A percentile compares a stretch with the other conserved stretches of the same genome.
Evolutionary conservation across 805 yeast genomes (phyloP).

Genomic region (Saturnispora saitoi): DNA sequence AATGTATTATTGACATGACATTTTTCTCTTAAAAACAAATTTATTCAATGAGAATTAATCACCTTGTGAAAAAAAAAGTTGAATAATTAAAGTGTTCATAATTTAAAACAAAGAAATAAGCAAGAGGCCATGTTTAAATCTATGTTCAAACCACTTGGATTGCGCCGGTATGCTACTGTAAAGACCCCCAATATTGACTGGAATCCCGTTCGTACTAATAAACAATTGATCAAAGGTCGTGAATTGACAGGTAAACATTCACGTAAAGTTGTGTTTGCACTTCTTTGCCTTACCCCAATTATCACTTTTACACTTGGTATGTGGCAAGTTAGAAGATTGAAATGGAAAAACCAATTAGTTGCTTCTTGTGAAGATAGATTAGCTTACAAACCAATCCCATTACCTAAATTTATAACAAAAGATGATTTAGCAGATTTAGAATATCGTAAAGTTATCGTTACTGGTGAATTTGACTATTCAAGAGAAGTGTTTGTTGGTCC

Average conservation of each 20-base stretch:
- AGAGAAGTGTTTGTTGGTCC: conserved; percentile 93
- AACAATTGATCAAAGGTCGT: conserved; percentile 29
- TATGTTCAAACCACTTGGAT: background rate
- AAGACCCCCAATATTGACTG: conserved; percentile 75
- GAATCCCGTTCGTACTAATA: conserved; percentile 59
- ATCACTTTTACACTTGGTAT: conserved; percentile 79
- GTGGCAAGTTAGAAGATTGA: conserved; percentile 82
- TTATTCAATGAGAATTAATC: background rate
- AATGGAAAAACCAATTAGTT: conserved; percentile 82
- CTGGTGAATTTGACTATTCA: conserved; percentile 73
- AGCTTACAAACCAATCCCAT: conserved; percentile 59
- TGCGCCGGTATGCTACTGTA: conserved; percentile 28
- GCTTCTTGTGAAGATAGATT: conserved; percentile 77
- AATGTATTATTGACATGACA: no score
- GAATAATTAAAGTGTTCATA: no score
- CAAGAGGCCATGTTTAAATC: background rate
- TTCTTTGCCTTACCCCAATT: conserved; percentile 72
- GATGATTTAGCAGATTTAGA: conserved; percentile 64
- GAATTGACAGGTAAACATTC: conserved; percentile 19
- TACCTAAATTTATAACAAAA: conserved; percentile 62
- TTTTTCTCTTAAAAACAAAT: no score
- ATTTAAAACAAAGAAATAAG: no score
- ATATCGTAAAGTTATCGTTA: conserved; percentile 66
- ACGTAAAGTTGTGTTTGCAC: conserved; percentile 25
- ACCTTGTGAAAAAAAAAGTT: background rate